These are phyloP conservation scores for Myxozyma vanderwaltii DNA, from an alignment of 805 yeast genomes.

Conservation along the genomic window DNA sequence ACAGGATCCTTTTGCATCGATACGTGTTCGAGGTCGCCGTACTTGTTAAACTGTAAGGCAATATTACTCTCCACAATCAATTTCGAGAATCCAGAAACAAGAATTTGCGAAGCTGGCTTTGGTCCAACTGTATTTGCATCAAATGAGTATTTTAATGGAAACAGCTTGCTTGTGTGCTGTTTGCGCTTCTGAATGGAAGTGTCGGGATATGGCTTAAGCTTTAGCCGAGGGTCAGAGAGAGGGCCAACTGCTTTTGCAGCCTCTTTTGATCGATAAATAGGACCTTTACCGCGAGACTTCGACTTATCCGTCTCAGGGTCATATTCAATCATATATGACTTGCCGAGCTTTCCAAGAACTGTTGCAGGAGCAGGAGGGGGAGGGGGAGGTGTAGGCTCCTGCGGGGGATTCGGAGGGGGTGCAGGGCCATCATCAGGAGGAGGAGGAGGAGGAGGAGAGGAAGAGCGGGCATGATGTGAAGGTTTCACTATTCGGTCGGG, in stretches of 20 bases:
- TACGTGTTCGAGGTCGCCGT: constrained; percentile 64
- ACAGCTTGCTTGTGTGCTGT: constrained; percentile 32
- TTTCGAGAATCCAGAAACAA: constrained; percentile 66
- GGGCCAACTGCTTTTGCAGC: constrained; percentile 15
- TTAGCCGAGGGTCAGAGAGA: constrained; percentile 29
- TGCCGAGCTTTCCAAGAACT: constrained; percentile 32
- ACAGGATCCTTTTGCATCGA: constrained; percentile 66
- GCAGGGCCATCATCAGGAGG: not conserved
- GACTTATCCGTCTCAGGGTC: constrained; percentile 57
- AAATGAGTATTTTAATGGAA: constrained; percentile 48
- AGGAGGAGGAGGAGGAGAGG: constrained; percentile 2
- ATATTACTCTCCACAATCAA: constrained; percentile 51
- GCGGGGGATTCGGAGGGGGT: not conserved
- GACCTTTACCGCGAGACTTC: constrained; percentile 45
- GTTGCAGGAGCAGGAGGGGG: constrained; percentile 10
- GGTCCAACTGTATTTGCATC: constrained; percentile 77
- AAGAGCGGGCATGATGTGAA: not conserved
- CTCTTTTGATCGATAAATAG: constrained; percentile 44
- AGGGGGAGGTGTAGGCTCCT: constrained; percentile 4
- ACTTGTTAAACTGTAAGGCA: constrained; percentile 58
- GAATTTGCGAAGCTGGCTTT: constrained; percentile 68
- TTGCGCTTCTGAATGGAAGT: constrained; percentile 34
- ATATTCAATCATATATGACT: constrained; percentile 51
- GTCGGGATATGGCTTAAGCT: constrained; percentile 26
- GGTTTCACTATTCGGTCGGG: constrained; percentile 7